Conservation (phyloP, 1,139 yeast species). For the Candida pseudoviswanathii region DNA sequence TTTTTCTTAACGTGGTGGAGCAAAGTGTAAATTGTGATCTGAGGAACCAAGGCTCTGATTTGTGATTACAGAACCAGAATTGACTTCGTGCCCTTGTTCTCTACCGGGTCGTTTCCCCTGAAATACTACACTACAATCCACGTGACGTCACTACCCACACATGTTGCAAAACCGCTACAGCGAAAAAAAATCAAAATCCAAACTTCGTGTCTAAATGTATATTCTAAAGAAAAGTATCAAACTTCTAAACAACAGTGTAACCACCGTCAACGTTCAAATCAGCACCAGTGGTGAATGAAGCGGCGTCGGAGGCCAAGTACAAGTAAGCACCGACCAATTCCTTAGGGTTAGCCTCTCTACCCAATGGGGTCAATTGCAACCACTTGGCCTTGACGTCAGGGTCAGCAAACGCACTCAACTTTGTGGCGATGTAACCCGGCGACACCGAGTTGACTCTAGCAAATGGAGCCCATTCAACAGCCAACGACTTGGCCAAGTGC, state of each 20-base stretch:
- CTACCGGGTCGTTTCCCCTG: too few relatives aligned
- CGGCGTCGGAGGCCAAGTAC: conserved; percentile 51
- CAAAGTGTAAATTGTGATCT: too few relatives aligned
- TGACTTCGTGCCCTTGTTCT: too few relatives aligned
- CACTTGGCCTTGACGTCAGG: conserved; percentile 34
- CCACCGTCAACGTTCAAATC: conserved; percentile 62
- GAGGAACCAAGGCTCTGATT: too few relatives aligned
- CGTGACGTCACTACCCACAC: background rate
- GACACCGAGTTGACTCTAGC: conserved; percentile 57
- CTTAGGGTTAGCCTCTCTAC: conserved; percentile 53
- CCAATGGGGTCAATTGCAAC: conserved; percentile 49
- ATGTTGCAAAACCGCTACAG: background rate
- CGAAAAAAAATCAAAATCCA: conserved; percentile 23
- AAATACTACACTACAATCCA: background rate
- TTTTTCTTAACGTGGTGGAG: too few relatives aligned
- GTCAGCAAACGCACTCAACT: conserved; percentile 46
- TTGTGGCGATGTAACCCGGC: conserved; percentile 59
- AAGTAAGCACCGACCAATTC: conserved; percentile 60
- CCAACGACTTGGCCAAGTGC: conserved; percentile 48
- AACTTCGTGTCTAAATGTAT: background rate
- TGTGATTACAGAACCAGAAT: too few relatives aligned
- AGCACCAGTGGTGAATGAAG: conserved; percentile 55
- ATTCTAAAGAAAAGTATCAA: background rate
- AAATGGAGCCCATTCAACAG: conserved; percentile 54
- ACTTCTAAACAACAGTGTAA: conserved; percentile 45